Base-by-base conservation (phyloP, 805 yeast species). In the Candida bentonensis region DNA sequence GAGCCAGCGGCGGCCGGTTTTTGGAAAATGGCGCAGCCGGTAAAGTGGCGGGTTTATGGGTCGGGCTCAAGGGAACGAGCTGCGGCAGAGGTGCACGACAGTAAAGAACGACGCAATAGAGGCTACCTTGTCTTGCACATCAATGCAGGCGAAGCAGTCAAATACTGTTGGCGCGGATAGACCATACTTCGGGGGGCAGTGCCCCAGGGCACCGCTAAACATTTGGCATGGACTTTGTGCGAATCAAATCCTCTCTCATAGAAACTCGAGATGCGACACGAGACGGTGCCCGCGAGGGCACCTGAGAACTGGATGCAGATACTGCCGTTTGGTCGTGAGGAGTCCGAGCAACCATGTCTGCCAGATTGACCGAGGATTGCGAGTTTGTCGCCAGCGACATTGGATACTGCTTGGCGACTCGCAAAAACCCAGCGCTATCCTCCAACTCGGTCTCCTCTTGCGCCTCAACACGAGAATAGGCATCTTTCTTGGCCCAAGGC, bases 151-250 rank as follows among this genome's bases (percentile, higher is more conserved):
- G n/a, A n/a, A n/a, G n/a, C n/a, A n/a, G n/a, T n/a, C n/a, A n/a
- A n/a, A n/a, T n/a, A n/a, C n/a, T n/a, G n/a, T n/a, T n/a, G n/a
- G n/a, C n/a, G n/a, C n/a, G n/a, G n/a, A n/a, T n/a, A n/a, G n/a
- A n/a, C n/a, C n/a, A n/a, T n/a, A n/a, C n/a, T n/a, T n/a, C n/a
- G n/a, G n/a, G n/a, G n/a, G n/a, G n/a, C n/a, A n/a, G n/a, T n/a
- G n/a, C n/a, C n/a, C n/a, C n/a, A n/a, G n/a, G n/a, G n/a, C n/a
- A 56, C 51, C 15, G 63, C 52, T 0, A 72, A 58, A 17, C 73
- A 64, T 3, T 78, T 73, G 2, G 67, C 75, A 22, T 65, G 64
- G 22, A 69, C 56, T 21, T 63, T 51, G 21, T 63, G 64, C 3
- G 62, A 40, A 51, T n/a, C 58, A 55, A 15, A 36, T 39, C 43